Percentiles rank a stretch among this genome's conserved stretches.
Evolutionary conservation across 352 stramenopile species (phyloP).

Genomic region (Pythium folliculosum): DNA sequence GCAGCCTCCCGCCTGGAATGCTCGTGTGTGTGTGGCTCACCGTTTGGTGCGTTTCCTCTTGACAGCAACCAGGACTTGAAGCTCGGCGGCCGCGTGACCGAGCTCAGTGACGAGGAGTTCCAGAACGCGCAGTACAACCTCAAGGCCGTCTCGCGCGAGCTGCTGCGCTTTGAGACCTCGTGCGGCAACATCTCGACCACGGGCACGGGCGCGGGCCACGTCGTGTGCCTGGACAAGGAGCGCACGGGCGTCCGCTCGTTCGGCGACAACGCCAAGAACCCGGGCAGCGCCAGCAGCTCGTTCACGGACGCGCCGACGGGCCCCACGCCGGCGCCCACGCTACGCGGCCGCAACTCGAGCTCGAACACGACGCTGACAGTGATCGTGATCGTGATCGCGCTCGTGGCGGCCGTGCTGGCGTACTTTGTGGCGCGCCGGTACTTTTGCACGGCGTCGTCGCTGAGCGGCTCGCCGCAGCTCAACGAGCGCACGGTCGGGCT

Average conservation of each 20-base stretch:
- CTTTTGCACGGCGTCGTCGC: slow-evolving; percentile 21
- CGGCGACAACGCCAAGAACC: background rate
- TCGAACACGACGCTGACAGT: slow-evolving; percentile 48
- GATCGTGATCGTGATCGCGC: slow-evolving; percentile 46
- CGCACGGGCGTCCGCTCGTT: background rate
- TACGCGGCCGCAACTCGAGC: slow-evolving; percentile 3
- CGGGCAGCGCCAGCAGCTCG: background rate
- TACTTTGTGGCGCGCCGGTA: slow-evolving; percentile 44
- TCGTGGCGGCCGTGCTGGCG: slow-evolving; percentile 40
- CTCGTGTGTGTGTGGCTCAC: background rate
- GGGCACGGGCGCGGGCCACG: background rate
- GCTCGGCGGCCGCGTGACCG: background rate
- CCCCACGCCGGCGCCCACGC: background rate
- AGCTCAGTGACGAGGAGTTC: slow-evolving; percentile 13
- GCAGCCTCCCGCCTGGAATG: background rate
- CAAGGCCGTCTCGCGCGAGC: too few relatives aligned
- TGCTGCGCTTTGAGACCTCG: background rate
- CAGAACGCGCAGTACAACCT: slow-evolving; percentile 9
- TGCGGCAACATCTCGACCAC: background rate
- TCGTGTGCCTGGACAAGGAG: slow-evolving; percentile 1
- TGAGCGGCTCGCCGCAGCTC: slow-evolving; percentile 15
- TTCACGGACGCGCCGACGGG: background rate
- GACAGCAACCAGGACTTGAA: background rate
- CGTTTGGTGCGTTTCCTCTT: background rate
- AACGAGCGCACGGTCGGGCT: slow-evolving; percentile 26